Conservation (phyloP, 2,329 filamentous ascomycete species). For the Parastagonospora avenae region DNA sequence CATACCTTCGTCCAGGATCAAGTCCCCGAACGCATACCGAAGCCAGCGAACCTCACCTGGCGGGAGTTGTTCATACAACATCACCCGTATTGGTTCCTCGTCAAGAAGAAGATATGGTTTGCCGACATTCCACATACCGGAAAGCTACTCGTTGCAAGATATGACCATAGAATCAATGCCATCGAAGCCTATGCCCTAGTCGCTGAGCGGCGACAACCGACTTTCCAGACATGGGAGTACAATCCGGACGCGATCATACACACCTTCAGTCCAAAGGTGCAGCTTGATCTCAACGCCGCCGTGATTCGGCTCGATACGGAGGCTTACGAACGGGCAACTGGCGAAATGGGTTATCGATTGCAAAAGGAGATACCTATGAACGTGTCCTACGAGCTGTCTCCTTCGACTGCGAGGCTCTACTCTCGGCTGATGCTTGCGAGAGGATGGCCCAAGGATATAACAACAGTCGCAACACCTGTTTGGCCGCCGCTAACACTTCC, state of each 20-base stretch:
- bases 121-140: slow-evolving; percentile 74
- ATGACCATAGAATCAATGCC: slow-evolving; percentile 71
- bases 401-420: slow-evolving; percentile 54
- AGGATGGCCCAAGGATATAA: slow-evolving; percentile 51
- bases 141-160: slow-evolving; percentile 76
- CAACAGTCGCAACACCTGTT: slow-evolving; percentile 50
- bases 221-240: slow-evolving; percentile 67
- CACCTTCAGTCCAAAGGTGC: slow-evolving; percentile 71
- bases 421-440: slow-evolving; percentile 72
- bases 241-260: slow-evolving; percentile 72
- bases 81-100: slow-evolving; percentile 83
- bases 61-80: slow-evolving; percentile 74
- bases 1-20: slow-evolving; percentile 70
- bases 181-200: slow-evolving; percentile 83
- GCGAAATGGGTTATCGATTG: slow-evolving; percentile 47
- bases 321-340: slow-evolving; percentile 29
- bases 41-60: slow-evolving; percentile 65
- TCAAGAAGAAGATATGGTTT: slow-evolving; percentile 84
- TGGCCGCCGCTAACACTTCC: slow-evolving; percentile 81
- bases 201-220: slow-evolving; percentile 63
- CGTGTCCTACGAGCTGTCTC: slow-evolving; percentile 27
- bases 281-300: slow-evolving; percentile 75
- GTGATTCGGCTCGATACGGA: slow-evolving; percentile 54
- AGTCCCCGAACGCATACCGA: slow-evolving; percentile 57
- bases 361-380: slow-evolving; percentile 59